phyloP scores from a whole-genome alignment of 495 filamentous ascomycete genomes.

The Penicillium antarcticum region DNA sequence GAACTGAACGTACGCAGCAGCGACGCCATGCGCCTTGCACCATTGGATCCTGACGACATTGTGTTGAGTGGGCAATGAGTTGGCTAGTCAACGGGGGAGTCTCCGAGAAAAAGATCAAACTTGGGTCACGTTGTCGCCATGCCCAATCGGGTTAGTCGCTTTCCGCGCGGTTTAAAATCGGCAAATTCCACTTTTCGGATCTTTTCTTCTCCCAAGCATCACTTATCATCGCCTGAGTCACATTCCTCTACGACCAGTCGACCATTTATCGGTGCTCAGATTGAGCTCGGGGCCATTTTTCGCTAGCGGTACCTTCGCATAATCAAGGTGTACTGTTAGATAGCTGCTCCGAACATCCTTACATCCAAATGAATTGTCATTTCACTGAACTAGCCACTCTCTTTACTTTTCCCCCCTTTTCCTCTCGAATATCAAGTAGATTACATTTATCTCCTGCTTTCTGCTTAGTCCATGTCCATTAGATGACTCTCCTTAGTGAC shows the following conservation, averaged over 20 bases:
- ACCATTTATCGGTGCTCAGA: constrained; percentile 66
- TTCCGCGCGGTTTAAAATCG: constrained; percentile 17
- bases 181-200: constrained; percentile 2
- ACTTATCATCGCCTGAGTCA: constrained; percentile 64
- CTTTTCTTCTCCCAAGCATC: constrained; percentile 41
- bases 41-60: constrained; percentile 47
- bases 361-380: not conserved
- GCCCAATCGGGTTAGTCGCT: constrained; percentile 13
- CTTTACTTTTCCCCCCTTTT: not conserved
- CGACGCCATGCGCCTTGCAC: constrained; percentile 42
- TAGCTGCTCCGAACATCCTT: constrained; percentile 59
- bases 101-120: constrained; percentile 43
- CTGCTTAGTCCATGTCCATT: not conserved
- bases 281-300: constrained; percentile 57
- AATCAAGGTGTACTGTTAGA: constrained; percentile 67
- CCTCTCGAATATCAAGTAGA: not conserved
- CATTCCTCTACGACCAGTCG: constrained; percentile 47
- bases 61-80: constrained; percentile 13
- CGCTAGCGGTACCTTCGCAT: constrained; percentile 69
- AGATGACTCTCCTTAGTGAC: not conserved
- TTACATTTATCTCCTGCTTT: not conserved
- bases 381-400: not conserved
- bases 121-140: constrained; percentile 32
- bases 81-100: constrained; percentile 16
- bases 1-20: constrained; percentile 32